Evolutionary conservation across 495 filamentous ascomycete species (phyloP).

Genomic region (Rhypophila decipiens): DNA sequence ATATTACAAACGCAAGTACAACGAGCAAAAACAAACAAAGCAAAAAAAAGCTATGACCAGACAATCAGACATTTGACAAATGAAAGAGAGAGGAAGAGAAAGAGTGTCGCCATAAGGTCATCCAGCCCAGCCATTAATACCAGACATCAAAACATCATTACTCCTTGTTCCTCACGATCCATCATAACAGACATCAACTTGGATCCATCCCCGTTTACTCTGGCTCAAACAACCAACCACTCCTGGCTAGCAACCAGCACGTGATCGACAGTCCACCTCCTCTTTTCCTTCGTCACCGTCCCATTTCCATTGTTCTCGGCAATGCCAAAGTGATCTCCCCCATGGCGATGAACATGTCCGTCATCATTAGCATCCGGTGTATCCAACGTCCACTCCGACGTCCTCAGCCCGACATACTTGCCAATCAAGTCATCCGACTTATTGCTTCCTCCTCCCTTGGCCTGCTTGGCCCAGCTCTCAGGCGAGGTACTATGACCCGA

Average conservation of each 20-base stretch:
- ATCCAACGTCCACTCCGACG: constrained; percentile 16
- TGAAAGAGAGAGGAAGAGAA: not conserved
- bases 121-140: not conserved
- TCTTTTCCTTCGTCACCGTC: not conserved
- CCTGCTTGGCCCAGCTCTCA: constrained; percentile 13
- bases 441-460: constrained; percentile 4
- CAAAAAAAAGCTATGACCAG: too few species aligned
- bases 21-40: too few species aligned
- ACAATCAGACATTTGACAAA: too few species aligned
- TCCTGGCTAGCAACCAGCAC: not conserved
- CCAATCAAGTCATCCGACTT: constrained; percentile 20
- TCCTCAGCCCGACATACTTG: constrained; percentile 14
- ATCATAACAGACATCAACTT: not conserved
- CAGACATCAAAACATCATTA: not conserved
- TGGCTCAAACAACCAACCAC: not conserved
- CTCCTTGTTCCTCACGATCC: not conserved
- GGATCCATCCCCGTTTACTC: not conserved
- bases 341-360: not conserved
- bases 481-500: constrained; percentile 8
- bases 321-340: too few species aligned
- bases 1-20: too few species aligned
- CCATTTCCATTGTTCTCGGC: too few species aligned
- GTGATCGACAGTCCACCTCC: not conserved
- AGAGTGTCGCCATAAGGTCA: not conserved
- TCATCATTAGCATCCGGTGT: not conserved